phyloP scores from a whole-genome alignment of 805 yeast species.

The Pichia exigua region DNA sequence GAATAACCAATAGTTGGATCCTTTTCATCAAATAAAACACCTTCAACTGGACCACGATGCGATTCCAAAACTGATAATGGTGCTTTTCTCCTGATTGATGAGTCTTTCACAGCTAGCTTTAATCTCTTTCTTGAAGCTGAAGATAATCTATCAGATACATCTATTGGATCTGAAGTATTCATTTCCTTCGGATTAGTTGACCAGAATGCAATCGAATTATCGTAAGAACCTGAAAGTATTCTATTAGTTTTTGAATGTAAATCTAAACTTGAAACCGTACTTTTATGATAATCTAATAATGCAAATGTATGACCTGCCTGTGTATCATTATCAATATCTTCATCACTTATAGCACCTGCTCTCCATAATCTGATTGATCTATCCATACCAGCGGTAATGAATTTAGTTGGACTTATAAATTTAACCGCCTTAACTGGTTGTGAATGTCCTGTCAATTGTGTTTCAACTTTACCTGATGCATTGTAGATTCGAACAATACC shows the following conservation, averaged over 20 bases:
- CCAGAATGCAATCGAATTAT: constrained; percentile 79
- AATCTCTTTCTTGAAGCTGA: constrained; percentile 86
- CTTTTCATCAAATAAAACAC: constrained; percentile 59
- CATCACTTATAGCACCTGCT: constrained; percentile 38
- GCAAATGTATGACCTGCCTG: constrained; percentile 68
- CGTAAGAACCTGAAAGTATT: constrained; percentile 80
- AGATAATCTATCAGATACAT: constrained; percentile 37
- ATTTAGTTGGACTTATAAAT: constrained; percentile 67
- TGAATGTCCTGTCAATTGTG: constrained; percentile 80
- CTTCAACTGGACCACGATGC: constrained; percentile 84
- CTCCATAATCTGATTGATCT: constrained; percentile 87
- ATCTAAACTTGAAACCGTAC: constrained; percentile 72
- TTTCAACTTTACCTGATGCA: constrained; percentile 67
- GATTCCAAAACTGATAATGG: constrained; percentile 75
- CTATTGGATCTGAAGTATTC: constrained; percentile 45
- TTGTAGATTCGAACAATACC: constrained; percentile 91
- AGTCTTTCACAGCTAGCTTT: constrained; percentile 68
- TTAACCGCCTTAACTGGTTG: constrained; percentile 79
- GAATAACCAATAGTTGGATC: constrained; percentile 86
- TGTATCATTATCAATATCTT: constrained; percentile 37
- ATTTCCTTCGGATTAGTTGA: constrained; percentile 79
- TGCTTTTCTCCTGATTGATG: constrained; percentile 70
- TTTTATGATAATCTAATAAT: constrained; percentile 82
- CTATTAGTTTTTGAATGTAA: constrained; percentile 46
- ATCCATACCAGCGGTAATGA: constrained; percentile 85